A percentile compares a stretch with the other conserved stretches of the same genome.
phyloP scores from a whole-genome alignment of 371 early-diverging fungal species.

The Lichtheimia hyalospora region DNA sequence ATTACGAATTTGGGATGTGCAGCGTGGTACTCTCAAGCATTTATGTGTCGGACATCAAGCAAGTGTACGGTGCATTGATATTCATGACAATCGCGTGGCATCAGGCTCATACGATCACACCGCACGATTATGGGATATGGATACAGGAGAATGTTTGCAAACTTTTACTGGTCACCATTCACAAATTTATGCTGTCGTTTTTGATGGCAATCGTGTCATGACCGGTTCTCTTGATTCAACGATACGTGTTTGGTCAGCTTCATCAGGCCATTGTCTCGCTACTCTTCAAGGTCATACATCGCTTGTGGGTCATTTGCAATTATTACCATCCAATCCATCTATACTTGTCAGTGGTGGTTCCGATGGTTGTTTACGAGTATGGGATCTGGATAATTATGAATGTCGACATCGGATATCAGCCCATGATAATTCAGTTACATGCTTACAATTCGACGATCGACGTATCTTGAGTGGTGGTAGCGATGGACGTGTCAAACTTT shows the following conservation, averaged over 20 bases:
- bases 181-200: conserved; percentile 67
- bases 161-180: conserved; percentile 66
- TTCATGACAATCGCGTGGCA: conserved; percentile 72
- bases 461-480: conserved; percentile 83
- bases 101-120: conserved; percentile 89
- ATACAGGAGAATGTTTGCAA: conserved; percentile 69
- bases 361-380: conserved; percentile 84
- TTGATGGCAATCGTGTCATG: conserved; percentile 62
- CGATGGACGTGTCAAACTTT: conserved; percentile 80
- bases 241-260: conserved; percentile 71
- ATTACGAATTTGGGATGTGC: conserved; percentile 78
- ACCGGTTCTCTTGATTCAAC: conserved; percentile 77
- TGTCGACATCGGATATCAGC: conserved; percentile 72
- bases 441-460: conserved; percentile 77
- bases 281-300: conserved; percentile 78
- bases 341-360: conserved; percentile 78
- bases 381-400: conserved; percentile 71
- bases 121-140: conserved; percentile 85
- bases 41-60: conserved; percentile 75
- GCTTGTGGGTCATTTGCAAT: conserved; percentile 81
- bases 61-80: conserved; percentile 80
- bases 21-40: conserved; percentile 58
- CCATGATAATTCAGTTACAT: conserved; percentile 80
- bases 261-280: conserved; percentile 54
- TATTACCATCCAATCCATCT: conserved; percentile 53